These are phyloP conservation scores for Daldinia vernicosa DNA, from an alignment of 495 filamentous ascomycete genomes.

Conservation along the genomic window DNA sequence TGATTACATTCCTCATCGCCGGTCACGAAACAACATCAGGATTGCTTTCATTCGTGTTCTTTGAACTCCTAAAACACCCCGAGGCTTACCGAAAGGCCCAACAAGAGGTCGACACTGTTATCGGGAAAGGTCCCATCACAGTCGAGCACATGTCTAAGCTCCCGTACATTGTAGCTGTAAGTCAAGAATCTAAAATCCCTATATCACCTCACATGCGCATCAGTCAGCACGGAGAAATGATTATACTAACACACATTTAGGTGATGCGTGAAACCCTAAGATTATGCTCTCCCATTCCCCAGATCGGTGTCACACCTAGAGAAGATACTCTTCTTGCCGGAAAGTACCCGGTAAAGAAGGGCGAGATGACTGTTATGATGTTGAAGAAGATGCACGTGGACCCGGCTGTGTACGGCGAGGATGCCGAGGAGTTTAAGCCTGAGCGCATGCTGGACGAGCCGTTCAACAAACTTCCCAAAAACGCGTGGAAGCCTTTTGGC, in stretches of 20 bases:
- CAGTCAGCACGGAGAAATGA: background rate
- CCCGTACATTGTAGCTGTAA: constrained; percentile 63
- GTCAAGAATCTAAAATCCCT: background rate
- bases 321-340: constrained; percentile 66
- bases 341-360: constrained; percentile 70
- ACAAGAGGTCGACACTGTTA: constrained; percentile 68
- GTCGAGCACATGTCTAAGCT: constrained; percentile 74
- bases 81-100: constrained; percentile 60
- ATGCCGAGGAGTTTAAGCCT: constrained; percentile 64
- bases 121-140: constrained; percentile 69
- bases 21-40: constrained; percentile 80
- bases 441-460: constrained; percentile 71
- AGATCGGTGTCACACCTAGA: constrained; percentile 55
- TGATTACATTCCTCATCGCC: constrained; percentile 77
- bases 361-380: constrained; percentile 60
- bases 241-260: constrained; percentile 53
- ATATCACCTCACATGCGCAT: background rate
- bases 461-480: constrained; percentile 64
- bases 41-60: constrained; percentile 65
- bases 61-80: constrained; percentile 65
- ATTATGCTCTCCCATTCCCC: constrained; percentile 69
- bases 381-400: constrained; percentile 64
- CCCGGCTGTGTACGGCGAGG: constrained; percentile 61
- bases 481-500: constrained; percentile 69
- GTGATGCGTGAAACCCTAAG: constrained; percentile 77